phyloP scores from a whole-genome alignment of 106 monocot genomes.

The Allium cepa region DNA sequence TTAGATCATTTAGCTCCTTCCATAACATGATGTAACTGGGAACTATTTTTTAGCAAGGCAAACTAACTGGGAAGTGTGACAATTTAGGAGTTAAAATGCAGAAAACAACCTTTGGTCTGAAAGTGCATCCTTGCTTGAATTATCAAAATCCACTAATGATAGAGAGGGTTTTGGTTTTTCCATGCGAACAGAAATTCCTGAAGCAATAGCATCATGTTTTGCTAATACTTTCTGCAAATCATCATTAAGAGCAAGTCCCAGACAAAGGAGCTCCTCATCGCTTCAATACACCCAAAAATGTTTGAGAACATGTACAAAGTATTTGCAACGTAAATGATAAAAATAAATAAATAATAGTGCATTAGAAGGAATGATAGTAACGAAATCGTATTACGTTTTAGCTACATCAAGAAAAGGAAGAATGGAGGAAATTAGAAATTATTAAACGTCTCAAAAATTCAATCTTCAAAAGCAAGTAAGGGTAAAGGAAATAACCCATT shows the following conservation, averaged over 20 bases:
- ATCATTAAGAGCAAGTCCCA: slow-evolving; percentile 89
- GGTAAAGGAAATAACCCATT: no score
- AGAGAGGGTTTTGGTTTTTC: slow-evolving; percentile 60
- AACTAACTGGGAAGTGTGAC: background rate
- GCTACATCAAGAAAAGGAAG: no score
- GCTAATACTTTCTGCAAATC: slow-evolving; percentile 81
- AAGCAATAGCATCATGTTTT: slow-evolving; percentile 83
- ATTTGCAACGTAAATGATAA: background rate
- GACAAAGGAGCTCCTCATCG: slow-evolving; percentile 70
- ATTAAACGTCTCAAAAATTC: no score
- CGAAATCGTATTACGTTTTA: no score
- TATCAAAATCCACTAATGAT: slow-evolving; percentile 35
- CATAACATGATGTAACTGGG: background rate
- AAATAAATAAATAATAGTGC: background rate
- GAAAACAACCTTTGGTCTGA: slow-evolving; percentile 28
- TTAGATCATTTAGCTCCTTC: background rate
- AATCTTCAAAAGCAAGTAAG: no score
- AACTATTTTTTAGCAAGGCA: background rate
- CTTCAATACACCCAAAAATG: slow-evolving; percentile 22
- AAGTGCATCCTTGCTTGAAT: slow-evolving; percentile 10
- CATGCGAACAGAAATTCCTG: slow-evolving; percentile 55
- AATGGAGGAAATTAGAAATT: no score
- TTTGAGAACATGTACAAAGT: background rate
- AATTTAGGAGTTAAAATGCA: background rate
- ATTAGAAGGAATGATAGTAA: no score